Percentiles rank a stretch among this genome's conserved stretches.
These are phyloP conservation scores for Firmiana major DNA, from an alignment of 345 rosid genomes.

Conservation along the genomic window DNA sequence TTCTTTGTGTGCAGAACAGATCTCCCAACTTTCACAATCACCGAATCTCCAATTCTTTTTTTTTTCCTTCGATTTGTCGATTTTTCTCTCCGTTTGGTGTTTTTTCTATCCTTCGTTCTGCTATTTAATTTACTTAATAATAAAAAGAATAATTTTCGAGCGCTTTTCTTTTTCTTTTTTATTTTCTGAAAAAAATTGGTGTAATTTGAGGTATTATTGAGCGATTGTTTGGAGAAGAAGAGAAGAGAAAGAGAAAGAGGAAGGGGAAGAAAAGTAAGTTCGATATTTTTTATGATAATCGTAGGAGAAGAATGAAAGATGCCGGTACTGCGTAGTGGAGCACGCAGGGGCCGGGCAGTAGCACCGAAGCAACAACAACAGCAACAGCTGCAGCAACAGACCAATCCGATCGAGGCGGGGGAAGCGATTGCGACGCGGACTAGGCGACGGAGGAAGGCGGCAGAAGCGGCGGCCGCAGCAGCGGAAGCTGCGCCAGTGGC, in stretches of 20 bases:
- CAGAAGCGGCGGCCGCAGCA: constrained; percentile 36
- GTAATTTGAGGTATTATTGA: neutral
- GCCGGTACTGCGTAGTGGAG: constrained; percentile 68
- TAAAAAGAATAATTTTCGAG: no score
- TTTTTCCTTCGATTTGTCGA: neutral
- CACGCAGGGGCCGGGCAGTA: constrained; percentile 51
- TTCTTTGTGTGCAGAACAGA: neutral
- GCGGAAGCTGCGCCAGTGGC: constrained; percentile 6
- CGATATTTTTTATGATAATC: constrained; percentile 18
- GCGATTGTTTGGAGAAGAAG: constrained; percentile 13
- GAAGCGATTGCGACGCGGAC: constrained; percentile 62
- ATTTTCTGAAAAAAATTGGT: neutral
- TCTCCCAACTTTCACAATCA: constrained; percentile 8
- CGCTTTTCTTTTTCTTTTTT: neutral
- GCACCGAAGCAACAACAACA: constrained; percentile 13
- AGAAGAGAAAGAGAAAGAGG: neutral
- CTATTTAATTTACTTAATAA: neutral
- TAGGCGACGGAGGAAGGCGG: constrained; percentile 49
- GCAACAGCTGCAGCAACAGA: constrained; percentile 7
- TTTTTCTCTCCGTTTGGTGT: neutral
- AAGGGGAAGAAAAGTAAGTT: neutral
- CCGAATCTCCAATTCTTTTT: constrained; percentile 1
- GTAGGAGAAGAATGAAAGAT: constrained; percentile 52
- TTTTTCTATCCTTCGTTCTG: neutral
- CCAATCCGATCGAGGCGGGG: constrained; percentile 31